phyloP scores from a whole-genome alignment of 768 basidiomycete genomes.

The Xanthoconium stramineum region DNA sequence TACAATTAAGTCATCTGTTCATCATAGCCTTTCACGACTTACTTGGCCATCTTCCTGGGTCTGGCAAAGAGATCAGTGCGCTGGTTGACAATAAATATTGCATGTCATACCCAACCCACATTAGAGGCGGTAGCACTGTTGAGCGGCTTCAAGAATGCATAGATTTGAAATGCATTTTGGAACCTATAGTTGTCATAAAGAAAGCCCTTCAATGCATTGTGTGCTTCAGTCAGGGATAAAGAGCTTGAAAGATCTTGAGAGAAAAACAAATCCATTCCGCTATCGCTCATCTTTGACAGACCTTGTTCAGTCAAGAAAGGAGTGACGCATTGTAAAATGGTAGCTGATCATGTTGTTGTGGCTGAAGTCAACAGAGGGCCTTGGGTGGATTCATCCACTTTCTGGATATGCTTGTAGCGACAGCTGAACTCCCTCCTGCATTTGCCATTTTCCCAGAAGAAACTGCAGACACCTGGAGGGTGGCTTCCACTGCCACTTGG shows the following conservation, averaged over 20 bases:
- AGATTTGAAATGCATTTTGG: constrained; percentile 37
- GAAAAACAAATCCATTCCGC: constrained; percentile 44
- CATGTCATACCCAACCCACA: constrained; percentile 39
- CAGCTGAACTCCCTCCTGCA: constrained; percentile 49
- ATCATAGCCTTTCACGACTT: constrained; percentile 10
- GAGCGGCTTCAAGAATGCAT: constrained; percentile 40
- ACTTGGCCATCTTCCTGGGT: constrained; percentile 53
- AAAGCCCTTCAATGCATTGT: constrained; percentile 43
- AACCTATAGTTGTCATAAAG: constrained; percentile 45
- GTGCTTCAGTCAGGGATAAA: constrained; percentile 46
- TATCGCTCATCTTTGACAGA: constrained; percentile 41
- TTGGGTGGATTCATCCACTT: background rate
- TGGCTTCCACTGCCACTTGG: constrained; percentile 2
- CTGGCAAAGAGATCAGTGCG: constrained; percentile 23
- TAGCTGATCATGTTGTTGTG: constrained; percentile 7
- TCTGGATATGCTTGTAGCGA: constrained; percentile 37
- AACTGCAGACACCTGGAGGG: constrained; percentile 43
- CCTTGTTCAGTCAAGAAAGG: constrained; percentile 46
- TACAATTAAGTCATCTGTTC: constrained; percentile 1
- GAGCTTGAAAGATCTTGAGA: constrained; percentile 26
- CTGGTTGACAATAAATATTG: background rate
- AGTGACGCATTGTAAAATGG: constrained; percentile 30
- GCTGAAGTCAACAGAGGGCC: constrained; percentile 9
- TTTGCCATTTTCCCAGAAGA: constrained; percentile 45
- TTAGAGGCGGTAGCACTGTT: constrained; percentile 39